Evolutionary conservation across 2,329 filamentous ascomycete species (phyloP), one percentile per base, ranked within the genome.

Genomic region (Elsinoe fawcettii): DNA sequence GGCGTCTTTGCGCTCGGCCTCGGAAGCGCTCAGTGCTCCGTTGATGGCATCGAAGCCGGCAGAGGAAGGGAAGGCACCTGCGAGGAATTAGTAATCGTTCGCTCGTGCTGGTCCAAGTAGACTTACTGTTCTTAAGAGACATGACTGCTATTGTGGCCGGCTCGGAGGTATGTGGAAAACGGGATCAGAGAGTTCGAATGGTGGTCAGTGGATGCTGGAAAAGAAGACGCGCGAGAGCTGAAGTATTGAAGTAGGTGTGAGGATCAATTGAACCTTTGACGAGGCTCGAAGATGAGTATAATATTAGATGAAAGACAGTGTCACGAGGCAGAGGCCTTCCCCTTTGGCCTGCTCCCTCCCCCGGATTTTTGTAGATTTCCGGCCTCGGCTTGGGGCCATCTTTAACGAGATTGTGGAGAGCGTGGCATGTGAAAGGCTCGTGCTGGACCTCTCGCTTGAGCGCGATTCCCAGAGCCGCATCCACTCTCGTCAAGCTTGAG

Each of bases 41-140:
- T 88, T 83, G 79, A 99, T 96, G 68, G 78, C 80, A 70, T 99
- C 93, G 74, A 99, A 99, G 65, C 91, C 90, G 63, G 76, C 85
- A 60, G 93, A 97, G 68, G 92, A 84, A 63, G 93, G 92, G 76
- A 96, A 96, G 12, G 49, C 25, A 25, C 54, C 57, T 58, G 36
- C 3, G 12, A 46, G 11, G 8, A 20, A 46, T 51, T 11, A 43
- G 30, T 51, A 25, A 14, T n/a, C 25, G 46, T 16, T 16, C 22
- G 6, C 12, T 6, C 5, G 2, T 36, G n/a, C 16, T 5, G 20
- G n/a, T 34, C 41, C 5, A 11, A 23, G 51, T 16, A 23, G n/a
- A 22, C 25, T 11, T 56, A 59, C 58, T 53, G 53, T 59, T 55
- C 36, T 56, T 56, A 53, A 59, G 58, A 46, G 58, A 59, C 57